Conservation (phyloP, 2,329 filamentous ascomycete genomes). For the Nemania diffusa region DNA sequence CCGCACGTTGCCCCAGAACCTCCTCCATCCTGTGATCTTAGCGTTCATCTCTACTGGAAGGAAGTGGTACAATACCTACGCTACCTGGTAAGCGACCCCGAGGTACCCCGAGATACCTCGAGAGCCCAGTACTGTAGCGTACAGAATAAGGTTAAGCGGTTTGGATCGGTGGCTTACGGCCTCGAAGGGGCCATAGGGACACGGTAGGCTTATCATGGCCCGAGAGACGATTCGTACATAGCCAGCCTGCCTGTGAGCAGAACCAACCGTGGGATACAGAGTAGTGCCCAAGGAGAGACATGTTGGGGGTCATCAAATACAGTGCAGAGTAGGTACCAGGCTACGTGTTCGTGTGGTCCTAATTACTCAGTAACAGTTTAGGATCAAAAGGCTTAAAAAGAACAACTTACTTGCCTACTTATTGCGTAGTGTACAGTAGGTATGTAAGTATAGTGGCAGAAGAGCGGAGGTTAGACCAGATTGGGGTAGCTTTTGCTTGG, state of each 20-base stretch:
- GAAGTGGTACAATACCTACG: constrained; percentile 6
- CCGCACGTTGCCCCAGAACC: constrained; percentile 40
- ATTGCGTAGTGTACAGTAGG: no score
- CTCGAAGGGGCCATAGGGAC: constrained; percentile 11
- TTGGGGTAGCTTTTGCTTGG: constrained; percentile 16
- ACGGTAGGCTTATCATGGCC: constrained; percentile 9
- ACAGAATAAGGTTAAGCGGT: constrained; percentile 12
- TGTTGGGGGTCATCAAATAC: constrained; percentile 1
- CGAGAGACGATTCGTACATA: background rate
- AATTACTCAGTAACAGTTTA: background rate
- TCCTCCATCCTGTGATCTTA: constrained; percentile 43
- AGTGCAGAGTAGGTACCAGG: constrained; percentile 4
- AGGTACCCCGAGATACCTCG: constrained; percentile 44
- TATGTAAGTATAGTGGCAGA: background rate
- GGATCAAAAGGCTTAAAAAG: constrained; percentile 5
- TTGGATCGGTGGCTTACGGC: constrained; percentile 28
- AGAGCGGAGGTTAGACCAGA: constrained; percentile 17
- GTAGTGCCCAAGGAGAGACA: background rate
- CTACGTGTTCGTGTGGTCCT: constrained; percentile 11
- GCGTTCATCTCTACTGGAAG: constrained; percentile 33
- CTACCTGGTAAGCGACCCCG: constrained; percentile 39
- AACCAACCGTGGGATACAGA: constrained; percentile 1
- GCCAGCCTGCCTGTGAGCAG: background rate
- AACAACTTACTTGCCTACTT: no score
- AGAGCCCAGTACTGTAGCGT: constrained; percentile 6